Percentiles rank a stretch among this genome's conserved stretches.
Conservation (phyloP, 176 grass and related monocot species). For the Tuctoria greenei region DNA sequence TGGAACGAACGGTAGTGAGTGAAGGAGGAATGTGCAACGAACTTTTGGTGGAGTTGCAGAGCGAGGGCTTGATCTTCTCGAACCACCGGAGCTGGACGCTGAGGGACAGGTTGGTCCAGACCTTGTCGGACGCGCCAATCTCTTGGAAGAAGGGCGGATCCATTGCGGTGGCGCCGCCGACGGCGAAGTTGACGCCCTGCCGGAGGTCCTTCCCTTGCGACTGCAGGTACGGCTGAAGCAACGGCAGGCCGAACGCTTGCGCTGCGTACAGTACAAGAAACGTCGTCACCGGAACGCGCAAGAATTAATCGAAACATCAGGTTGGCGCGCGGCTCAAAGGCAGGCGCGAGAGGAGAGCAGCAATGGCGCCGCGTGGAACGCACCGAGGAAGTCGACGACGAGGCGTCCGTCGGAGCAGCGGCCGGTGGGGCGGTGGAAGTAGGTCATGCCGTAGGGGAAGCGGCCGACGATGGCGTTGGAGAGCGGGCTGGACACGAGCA, state of each 20-base stretch:
- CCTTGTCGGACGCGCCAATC: constrained; percentile 46
- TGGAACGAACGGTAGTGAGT: no score
- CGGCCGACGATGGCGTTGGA: constrained; percentile 58
- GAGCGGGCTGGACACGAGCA: constrained; percentile 50
- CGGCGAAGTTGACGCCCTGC: constrained; percentile 84
- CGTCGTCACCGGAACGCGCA: neutral
- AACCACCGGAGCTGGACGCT: constrained; percentile 74
- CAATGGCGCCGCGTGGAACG: neutral
- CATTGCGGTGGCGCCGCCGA: constrained; percentile 74
- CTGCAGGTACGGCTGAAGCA: constrained; percentile 66
- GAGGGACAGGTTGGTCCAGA: constrained; percentile 70
- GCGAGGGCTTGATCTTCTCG: constrained; percentile 66
- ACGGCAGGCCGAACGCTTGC: constrained; percentile 70
- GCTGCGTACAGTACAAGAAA: constrained; percentile 29
- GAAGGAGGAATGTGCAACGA: neutral
- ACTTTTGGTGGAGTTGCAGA: constrained; percentile 68
- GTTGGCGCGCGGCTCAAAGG: no score
- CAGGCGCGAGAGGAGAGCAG: no score
- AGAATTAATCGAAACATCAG: neutral
- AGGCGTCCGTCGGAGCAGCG: constrained; percentile 85
- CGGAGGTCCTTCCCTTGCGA: constrained; percentile 41
- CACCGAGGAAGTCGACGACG: constrained; percentile 84
- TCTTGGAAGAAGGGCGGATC: constrained; percentile 72
- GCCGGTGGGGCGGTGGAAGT: constrained; percentile 77
- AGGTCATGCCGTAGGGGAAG: constrained; percentile 90